phyloP scores from a whole-genome alignment of 371 early-diverging fungal species.

The Apophysomyces trapeziformis region DNA sequence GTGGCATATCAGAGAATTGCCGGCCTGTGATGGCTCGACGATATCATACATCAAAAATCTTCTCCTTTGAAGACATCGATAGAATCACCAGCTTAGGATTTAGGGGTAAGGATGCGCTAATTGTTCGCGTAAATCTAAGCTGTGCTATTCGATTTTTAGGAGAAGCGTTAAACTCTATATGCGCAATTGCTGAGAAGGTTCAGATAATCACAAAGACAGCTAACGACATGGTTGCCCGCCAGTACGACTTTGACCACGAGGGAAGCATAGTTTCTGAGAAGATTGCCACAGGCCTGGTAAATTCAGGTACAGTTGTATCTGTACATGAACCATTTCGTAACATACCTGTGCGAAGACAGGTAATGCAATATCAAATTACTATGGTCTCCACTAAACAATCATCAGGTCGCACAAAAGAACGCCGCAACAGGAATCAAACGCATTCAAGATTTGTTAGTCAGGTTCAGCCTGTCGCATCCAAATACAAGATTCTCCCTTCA shows the following conservation, averaged over 20 bases:
- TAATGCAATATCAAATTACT: neutral
- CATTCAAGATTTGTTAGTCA: slow-evolving; percentile 33
- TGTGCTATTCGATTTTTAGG: slow-evolving; percentile 16
- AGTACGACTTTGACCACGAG: slow-evolving; percentile 34
- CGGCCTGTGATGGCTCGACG: slow-evolving; percentile 44
- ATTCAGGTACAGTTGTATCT: slow-evolving; percentile 39
- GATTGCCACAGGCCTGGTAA: slow-evolving; percentile 14
- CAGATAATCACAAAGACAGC: slow-evolving; percentile 41
- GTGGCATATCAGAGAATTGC: slow-evolving; percentile 57
- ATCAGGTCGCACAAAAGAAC: slow-evolving; percentile 29
- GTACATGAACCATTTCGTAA: slow-evolving; percentile 44
- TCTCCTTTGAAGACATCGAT: slow-evolving; percentile 59
- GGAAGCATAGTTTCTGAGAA: slow-evolving; percentile 30
- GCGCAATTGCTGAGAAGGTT: slow-evolving; percentile 36
- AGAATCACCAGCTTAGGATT: slow-evolving; percentile 70
- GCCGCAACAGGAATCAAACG: slow-evolving; percentile 16
- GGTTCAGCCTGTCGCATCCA: slow-evolving; percentile 39
- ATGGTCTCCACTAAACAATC: neutral
- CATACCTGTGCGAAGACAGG: slow-evolving; percentile 54
- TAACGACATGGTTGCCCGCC: slow-evolving; percentile 33
- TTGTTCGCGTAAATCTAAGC: neutral
- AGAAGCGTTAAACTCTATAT: slow-evolving; percentile 64
- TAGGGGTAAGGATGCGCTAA: slow-evolving; percentile 42
- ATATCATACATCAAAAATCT: slow-evolving; percentile 79
- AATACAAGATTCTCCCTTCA: slow-evolving; percentile 36